phyloP scores from a whole-genome alignment of 331 rosid species.

The Malus hybrid region DNA sequence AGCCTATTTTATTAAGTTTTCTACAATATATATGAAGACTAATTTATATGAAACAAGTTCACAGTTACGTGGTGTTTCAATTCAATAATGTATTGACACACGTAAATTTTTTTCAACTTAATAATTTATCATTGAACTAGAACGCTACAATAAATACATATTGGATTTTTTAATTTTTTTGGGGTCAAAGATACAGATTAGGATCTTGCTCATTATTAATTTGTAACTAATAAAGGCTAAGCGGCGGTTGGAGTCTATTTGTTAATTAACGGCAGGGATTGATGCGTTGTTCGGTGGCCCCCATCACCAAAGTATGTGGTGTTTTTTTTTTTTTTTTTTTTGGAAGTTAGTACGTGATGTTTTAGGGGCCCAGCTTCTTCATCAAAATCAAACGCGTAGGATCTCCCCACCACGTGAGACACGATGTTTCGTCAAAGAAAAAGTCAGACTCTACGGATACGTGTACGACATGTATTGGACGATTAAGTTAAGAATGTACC shows the following conservation, averaged over 20 bases:
- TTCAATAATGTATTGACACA: rapidly evolving
- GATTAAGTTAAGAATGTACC: neutral
- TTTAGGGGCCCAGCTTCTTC: neutral
- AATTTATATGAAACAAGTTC: no score
- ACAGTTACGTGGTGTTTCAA: no score
- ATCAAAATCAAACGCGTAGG: slow-evolving; percentile 11
- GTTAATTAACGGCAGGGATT: slow-evolving; percentile 21
- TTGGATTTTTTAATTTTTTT: no score
- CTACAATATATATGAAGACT: neutral
- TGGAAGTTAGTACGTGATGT: neutral
- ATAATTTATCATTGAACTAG: no score
- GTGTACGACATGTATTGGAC: neutral
- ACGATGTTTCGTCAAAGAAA: slow-evolving; percentile 3
- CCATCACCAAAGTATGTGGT: neutral
- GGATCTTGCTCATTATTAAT: no score
- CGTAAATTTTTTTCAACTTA: no score
- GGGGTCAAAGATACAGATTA: no score
- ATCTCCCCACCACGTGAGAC: slow-evolving; percentile 15
- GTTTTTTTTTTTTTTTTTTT: no score
- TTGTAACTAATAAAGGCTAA: neutral
- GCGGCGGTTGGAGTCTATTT: neutral
- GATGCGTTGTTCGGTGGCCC: slow-evolving; percentile 6
- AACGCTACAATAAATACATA: no score
- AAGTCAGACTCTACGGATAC: neutral
- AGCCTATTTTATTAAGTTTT: no score